A percentile compares a stretch with the other conserved stretches of the same genome.
These are phyloP conservation scores for Talaromyces sp. DNA, from an alignment of 2,329 filamentous ascomycete species.

Conservation along the genomic window DNA sequence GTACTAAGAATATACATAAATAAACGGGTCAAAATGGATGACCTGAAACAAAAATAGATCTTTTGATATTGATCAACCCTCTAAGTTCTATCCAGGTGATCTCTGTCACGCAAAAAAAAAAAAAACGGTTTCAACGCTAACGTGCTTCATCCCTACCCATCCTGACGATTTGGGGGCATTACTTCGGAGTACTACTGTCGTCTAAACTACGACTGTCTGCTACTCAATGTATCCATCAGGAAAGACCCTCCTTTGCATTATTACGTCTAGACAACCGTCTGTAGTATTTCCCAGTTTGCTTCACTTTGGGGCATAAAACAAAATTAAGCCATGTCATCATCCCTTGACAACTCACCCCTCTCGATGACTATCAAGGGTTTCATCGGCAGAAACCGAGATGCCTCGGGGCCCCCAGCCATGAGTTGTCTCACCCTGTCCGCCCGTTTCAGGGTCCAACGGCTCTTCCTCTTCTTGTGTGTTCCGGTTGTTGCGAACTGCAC, in stretches of 20 bases:
- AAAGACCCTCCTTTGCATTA: not conserved
- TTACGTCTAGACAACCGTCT: not conserved
- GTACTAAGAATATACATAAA: not conserved
- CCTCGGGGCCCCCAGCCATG: constrained; percentile 55
- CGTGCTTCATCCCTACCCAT: not conserved
- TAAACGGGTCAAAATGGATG: not conserved
- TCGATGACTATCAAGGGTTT: constrained; percentile 32
- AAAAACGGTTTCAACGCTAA: not conserved
- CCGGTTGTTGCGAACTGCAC: constrained; percentile 21
- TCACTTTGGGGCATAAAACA: not conserved
- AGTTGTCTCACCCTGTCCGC: constrained; percentile 22
- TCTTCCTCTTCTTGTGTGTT: constrained; percentile 27
- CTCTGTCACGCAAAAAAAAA: not conserved
- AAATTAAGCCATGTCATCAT: not conserved
- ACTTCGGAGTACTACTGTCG: not conserved
- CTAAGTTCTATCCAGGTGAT: not conserved
- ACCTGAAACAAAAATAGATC: not conserved
- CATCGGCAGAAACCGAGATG: constrained; percentile 57
- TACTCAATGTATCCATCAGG: not conserved
- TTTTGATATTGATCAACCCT: not conserved
- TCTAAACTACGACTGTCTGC: not conserved
- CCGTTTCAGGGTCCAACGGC: constrained; percentile 26
- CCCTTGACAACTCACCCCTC: not conserved
- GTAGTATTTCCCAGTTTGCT: not conserved
- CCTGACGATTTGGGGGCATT: not conserved